A percentile compares a stretch with the other conserved stretches of the same genome.
Conservation (phyloP, 768 basidiomycete species). For the Xerocomellus intermedius region DNA sequence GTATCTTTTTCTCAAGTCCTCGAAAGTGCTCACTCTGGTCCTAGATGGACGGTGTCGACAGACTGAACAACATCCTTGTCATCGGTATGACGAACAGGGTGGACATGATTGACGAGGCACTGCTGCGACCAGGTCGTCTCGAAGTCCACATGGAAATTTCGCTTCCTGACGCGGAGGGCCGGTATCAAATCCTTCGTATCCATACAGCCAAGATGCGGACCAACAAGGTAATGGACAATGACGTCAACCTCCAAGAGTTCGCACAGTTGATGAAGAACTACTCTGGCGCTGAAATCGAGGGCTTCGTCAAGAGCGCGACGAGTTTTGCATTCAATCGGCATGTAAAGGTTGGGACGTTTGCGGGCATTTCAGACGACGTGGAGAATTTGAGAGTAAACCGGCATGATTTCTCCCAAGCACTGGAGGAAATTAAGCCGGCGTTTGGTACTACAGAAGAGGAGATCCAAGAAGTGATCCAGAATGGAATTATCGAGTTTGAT, state of each 20-base stretch:
- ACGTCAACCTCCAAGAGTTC: constrained; percentile 82
- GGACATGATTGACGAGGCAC: constrained; percentile 99
- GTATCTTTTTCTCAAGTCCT: not conserved
- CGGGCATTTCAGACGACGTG: constrained; percentile 93
- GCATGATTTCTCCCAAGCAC: constrained; percentile 82
- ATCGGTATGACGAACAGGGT: constrained; percentile 99
- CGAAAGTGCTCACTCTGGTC: constrained; percentile 8
- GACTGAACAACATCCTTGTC: constrained; percentile 97
- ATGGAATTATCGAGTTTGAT: constrained; percentile 93
- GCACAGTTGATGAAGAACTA: constrained; percentile 92
- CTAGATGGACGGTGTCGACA: constrained; percentile 99
- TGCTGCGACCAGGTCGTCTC: constrained; percentile 95
- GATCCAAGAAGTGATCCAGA: constrained; percentile 86
- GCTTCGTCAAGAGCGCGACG: constrained; percentile 96
- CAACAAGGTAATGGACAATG: constrained; percentile 85
- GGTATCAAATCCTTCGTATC: constrained; percentile 90
- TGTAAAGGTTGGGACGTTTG: constrained; percentile 96
- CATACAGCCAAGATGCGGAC: constrained; percentile 93
- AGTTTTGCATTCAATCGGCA: constrained; percentile 98
- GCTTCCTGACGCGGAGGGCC: constrained; percentile 89
- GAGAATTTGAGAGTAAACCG: constrained; percentile 88
- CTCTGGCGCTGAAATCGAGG: constrained; percentile 93
- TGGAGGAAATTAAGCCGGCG: constrained; percentile 93
- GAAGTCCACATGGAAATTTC: constrained; percentile 99
- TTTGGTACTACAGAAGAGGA: constrained; percentile 99